Evolutionary conservation across 371 early-diverging fungal species (phyloP).

Genomic region (Parasitella parasitica): DNA sequence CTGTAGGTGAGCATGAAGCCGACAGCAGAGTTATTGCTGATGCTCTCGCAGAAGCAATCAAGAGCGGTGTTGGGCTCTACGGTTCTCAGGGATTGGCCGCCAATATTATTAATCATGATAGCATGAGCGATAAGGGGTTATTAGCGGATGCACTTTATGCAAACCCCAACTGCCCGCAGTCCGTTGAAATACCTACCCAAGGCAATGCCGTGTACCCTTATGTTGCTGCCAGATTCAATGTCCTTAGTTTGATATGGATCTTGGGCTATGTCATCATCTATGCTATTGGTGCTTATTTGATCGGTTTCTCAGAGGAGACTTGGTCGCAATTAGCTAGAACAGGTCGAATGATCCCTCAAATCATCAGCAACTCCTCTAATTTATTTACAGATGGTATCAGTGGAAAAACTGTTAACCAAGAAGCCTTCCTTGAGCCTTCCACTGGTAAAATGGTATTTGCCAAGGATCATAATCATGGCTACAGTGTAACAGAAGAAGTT

Average conservation of each 20-base stretch:
- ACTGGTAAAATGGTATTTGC: neutral
- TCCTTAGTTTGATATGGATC: conserved; percentile 10
- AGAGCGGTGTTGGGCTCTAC: conserved; percentile 3
- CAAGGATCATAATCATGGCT: conserved; percentile 4
- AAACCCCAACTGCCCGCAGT: conserved; percentile 6
- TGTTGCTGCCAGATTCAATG: conserved; percentile 6
- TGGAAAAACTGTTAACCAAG: neutral
- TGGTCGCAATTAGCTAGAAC: conserved; percentile 6
- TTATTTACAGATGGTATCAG: neutral
- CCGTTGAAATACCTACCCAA: neutral
- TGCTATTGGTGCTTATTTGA: conserved; percentile 15
- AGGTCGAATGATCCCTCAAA: conserved; percentile 7
- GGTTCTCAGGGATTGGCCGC: neutral
- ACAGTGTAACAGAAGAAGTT: neutral
- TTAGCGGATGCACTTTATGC: conserved; percentile 10
- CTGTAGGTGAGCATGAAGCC: neutral
- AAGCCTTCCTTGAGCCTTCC: neutral
- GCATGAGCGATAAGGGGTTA: neutral
- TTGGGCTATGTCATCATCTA: conserved; percentile 1
- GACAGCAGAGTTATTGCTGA: conserved; percentile 14
- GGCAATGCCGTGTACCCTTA: conserved; percentile 1
- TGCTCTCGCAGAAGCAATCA: conserved; percentile 6
- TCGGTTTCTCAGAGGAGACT: conserved; percentile 12
- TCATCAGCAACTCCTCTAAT: conserved; percentile 12
- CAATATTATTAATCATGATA: conserved; percentile 3